Conservation (phyloP, 495 filamentous ascomycete species). For the Penicillium bialowiezense region DNA sequence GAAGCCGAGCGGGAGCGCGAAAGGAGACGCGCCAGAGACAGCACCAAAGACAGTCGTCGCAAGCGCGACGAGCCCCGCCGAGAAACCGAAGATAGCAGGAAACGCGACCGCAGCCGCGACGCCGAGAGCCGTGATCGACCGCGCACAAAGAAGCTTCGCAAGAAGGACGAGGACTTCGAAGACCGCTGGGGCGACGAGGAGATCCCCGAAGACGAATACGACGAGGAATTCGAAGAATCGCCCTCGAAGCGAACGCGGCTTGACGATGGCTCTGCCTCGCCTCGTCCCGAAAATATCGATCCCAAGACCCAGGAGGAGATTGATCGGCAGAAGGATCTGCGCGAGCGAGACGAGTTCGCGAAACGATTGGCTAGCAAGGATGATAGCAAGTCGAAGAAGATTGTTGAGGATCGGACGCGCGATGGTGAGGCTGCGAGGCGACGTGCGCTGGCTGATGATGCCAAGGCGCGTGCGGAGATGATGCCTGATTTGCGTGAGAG, state of each 20-base stretch:
- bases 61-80: slow-evolving; percentile 22
- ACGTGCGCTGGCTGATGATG: slow-evolving; percentile 63
- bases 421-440: slow-evolving; percentile 57
- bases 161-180: slow-evolving; percentile 60
- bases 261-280: slow-evolving; percentile 52
- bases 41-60: slow-evolving; percentile 31
- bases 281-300: slow-evolving; percentile 51
- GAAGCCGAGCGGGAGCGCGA: slow-evolving; percentile 47
- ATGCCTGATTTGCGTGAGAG: slow-evolving; percentile 76
- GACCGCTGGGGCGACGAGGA: slow-evolving; percentile 83
- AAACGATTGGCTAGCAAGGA: slow-evolving; percentile 70
- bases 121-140: slow-evolving; percentile 44
- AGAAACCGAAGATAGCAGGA: slow-evolving; percentile 36
- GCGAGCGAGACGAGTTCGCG: slow-evolving; percentile 72
- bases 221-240: slow-evolving; percentile 46
- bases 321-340: slow-evolving; percentile 60
- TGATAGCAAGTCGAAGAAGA: slow-evolving; percentile 67
- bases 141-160: slow-evolving; percentile 53
- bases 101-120: slow-evolving; percentile 45
- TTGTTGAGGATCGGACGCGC: slow-evolving; percentile 64
- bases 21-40: slow-evolving; percentile 40
- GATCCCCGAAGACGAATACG: slow-evolving; percentile 39
- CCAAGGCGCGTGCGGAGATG: slow-evolving; percentile 56
- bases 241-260: slow-evolving; percentile 57
- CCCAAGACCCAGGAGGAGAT: slow-evolving; percentile 55